Evolutionary conservation across 2,329 filamentous ascomycete genomes (phyloP).

Genomic region (Fusarium sp.): DNA sequence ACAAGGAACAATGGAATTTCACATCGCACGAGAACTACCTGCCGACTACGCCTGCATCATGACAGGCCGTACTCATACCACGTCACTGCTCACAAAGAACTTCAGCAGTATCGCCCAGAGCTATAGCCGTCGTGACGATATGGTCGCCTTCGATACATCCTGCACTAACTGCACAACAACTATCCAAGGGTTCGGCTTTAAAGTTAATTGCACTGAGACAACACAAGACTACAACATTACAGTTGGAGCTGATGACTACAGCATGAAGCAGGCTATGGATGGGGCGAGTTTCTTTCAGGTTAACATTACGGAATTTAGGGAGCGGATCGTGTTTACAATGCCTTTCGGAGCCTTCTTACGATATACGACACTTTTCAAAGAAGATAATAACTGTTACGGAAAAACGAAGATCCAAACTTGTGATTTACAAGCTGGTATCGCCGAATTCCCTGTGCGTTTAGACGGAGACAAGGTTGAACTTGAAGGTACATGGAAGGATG

Average conservation of each 20-base stretch:
- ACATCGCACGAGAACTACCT: slow-evolving; percentile 40
- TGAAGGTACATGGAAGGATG: slow-evolving; percentile 30
- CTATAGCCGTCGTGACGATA: slow-evolving; percentile 32
- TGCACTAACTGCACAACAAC: slow-evolving; percentile 38
- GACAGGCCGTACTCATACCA: slow-evolving; percentile 28
- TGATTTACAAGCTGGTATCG: slow-evolving; percentile 36
- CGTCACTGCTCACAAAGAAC: slow-evolving; percentile 36
- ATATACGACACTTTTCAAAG: slow-evolving; percentile 36
- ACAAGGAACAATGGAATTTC: slow-evolving; percentile 22
- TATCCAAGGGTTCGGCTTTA: slow-evolving; percentile 29
- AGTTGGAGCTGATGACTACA: neutral
- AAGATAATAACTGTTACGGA: slow-evolving; percentile 19
- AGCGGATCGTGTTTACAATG: neutral
- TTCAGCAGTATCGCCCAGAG: slow-evolving; percentile 39
- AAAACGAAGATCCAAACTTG: slow-evolving; percentile 35
- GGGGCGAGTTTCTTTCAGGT: slow-evolving; percentile 36
- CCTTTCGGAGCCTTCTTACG: slow-evolving; percentile 32
- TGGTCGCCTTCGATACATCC: slow-evolving; percentile 23
- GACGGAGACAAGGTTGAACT: slow-evolving; percentile 17
- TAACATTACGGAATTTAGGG: slow-evolving; percentile 33
- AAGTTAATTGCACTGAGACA: slow-evolving; percentile 35
- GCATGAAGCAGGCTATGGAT: slow-evolving; percentile 5
- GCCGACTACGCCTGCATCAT: slow-evolving; percentile 32
- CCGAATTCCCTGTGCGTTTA: slow-evolving; percentile 25
- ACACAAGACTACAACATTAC: slow-evolving; percentile 26